phyloP scores from a whole-genome alignment of 2,329 filamentous ascomycete species.

The Fusarium austroafricanum region DNA sequence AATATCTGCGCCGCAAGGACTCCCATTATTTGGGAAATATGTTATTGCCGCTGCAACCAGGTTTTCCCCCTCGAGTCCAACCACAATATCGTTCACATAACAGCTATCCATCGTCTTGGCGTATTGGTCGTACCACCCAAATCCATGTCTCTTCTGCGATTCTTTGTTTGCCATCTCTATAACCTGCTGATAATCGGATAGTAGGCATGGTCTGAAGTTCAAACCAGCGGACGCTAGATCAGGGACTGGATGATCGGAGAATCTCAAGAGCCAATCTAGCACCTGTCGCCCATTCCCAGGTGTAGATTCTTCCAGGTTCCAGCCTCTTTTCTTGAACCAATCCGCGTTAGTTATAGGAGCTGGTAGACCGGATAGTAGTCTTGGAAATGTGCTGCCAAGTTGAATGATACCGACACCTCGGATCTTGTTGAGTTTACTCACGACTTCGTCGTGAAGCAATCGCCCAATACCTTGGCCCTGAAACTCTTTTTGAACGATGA shows the following conservation, averaged over 20 bases:
- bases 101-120: constrained; percentile 60
- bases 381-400: constrained; percentile 69
- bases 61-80: constrained; percentile 61
- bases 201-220: constrained; percentile 58
- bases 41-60: constrained; percentile 67
- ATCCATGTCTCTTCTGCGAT: constrained; percentile 58
- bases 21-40: constrained; percentile 61
- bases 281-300: constrained; percentile 62
- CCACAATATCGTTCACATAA: constrained; percentile 64
- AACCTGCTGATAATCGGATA: constrained; percentile 60
- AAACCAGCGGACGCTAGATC: constrained; percentile 56
- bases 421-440: constrained; percentile 61
- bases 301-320: constrained; percentile 59
- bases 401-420: constrained; percentile 66
- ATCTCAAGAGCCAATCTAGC: constrained; percentile 65
- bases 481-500: constrained; percentile 63
- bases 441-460: constrained; percentile 64
- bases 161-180: constrained; percentile 63
- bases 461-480: constrained; percentile 64
- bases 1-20: constrained; percentile 61
- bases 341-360: constrained; percentile 55
- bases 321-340: constrained; percentile 67
- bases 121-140: constrained; percentile 72
- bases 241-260: constrained; percentile 60
- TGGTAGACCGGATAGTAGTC: constrained; percentile 67